Base-by-base conservation (phyloP, 805 yeast genomes). In the Metschnikowia amazonensis region DNA sequence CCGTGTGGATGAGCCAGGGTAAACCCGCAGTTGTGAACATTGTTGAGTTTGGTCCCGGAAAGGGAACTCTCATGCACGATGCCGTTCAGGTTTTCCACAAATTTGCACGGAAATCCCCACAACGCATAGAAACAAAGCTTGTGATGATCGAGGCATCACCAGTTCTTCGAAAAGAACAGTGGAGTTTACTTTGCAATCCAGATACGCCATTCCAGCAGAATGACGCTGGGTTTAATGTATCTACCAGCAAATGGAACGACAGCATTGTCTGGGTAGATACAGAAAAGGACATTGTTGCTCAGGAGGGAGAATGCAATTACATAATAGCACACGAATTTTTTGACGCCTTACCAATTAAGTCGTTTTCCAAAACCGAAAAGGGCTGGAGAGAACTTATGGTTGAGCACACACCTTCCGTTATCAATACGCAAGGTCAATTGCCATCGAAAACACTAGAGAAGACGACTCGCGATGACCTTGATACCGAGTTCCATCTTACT, bases 351-450 rank as follows among this genome's bases (percentile, higher is more conserved):
- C 95, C 96, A 0, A 81, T 88, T 20, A 81, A 83, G 51, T 77
- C 82, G 51, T 87, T 84, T 58, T 73, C 75, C 43, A 76, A 74
- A 50, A 80, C 84, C 0, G 69, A 71, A 14, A 64, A 79, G 13
- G 92, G 92, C 0, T 88, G 96, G 96, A 69, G 90, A 52, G 96
- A 88, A 59, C 70, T 78, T 20, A 53, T 84, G 32, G 94, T 88
- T 27, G 92, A 85, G 60, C 77, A 66, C 46, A 65, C 67, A 27
- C 58, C 65, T 5, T 58, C 66, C 39, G 74, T 70, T 7, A 55
- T 59, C n/a, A 65, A 65, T 43, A 62, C 66, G 5, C 72, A 68
- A 49, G 52, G 51, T 13, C 56, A 60, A 44, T 48, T 66, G 21
- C 66, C 65, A 21, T 21, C 47, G 49, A 45, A 11, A 21, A 50